phyloP scores from a whole-genome alignment of 1,284 basidiomycete species.

The Ustilago shanxiensis region DNA sequence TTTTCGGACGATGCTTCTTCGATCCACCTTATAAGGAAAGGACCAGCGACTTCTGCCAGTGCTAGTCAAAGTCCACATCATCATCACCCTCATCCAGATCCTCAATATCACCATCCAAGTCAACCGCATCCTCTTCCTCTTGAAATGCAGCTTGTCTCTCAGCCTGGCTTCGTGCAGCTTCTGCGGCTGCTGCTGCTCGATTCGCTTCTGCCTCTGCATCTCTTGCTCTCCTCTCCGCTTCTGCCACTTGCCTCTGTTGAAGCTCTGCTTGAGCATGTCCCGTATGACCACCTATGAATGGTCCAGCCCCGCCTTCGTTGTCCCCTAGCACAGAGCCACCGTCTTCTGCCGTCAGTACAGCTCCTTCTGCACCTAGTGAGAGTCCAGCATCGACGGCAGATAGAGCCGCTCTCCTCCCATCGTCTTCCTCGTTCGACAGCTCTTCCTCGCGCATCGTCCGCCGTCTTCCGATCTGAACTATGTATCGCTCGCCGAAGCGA shows the following conservation, averaged over 20 bases:
- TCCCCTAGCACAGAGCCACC: slow-evolving; percentile 17
- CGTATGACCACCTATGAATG: slow-evolving; percentile 38
- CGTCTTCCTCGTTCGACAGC: slow-evolving; percentile 57
- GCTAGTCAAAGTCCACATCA: slow-evolving; percentile 49
- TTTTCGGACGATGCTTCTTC: background rate
- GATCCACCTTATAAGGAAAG: background rate
- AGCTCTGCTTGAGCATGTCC: slow-evolving; percentile 44
- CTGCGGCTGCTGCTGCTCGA: slow-evolving; percentile 32
- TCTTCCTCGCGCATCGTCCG: slow-evolving; percentile 63
- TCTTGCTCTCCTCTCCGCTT: slow-evolving; percentile 41
- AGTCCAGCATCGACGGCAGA: slow-evolving; percentile 30
- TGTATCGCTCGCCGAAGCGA: slow-evolving; percentile 60
- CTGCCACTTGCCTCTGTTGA: slow-evolving; percentile 25
- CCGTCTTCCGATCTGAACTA: slow-evolving; percentile 61
- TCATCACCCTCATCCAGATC: slow-evolving; percentile 57
- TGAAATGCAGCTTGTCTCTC: slow-evolving; percentile 45
- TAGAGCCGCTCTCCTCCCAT: slow-evolving; percentile 33
- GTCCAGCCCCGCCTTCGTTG: slow-evolving; percentile 14
- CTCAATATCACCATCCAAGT: slow-evolving; percentile 60
- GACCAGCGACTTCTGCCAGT: background rate
- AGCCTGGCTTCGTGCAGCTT: slow-evolving; percentile 39
- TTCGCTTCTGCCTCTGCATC: slow-evolving; percentile 46
- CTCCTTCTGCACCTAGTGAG: slow-evolving; percentile 18
- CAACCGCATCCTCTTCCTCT: slow-evolving; percentile 48
- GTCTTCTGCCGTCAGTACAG: slow-evolving; percentile 12